Conservation (phyloP, 2,329 filamentous ascomycete genomes). For the Pestalotiopsis fici region DNA sequence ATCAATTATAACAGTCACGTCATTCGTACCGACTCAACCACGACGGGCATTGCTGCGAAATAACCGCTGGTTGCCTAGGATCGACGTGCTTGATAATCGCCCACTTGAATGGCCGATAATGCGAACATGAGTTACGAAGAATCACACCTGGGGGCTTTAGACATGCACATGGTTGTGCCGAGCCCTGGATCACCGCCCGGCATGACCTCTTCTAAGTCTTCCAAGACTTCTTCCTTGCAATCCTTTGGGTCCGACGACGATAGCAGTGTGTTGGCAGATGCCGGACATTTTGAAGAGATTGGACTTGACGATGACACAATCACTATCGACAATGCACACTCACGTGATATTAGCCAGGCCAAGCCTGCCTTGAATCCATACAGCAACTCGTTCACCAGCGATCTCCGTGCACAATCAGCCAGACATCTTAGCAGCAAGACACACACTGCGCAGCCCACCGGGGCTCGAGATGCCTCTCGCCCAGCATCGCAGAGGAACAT, state of each 20-base stretch:
- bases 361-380: slow-evolving; percentile 48
- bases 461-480: slow-evolving; percentile 26
- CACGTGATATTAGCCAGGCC: slow-evolving; percentile 31
- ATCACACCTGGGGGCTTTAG: slow-evolving; percentile 32
- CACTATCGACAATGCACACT: slow-evolving; percentile 31
- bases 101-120: slow-evolving; percentile 15
- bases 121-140: slow-evolving; percentile 42
- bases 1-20: no score
- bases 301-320: slow-evolving; percentile 73
- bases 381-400: slow-evolving; percentile 46
- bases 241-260: slow-evolving; percentile 76
- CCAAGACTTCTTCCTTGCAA: slow-evolving; percentile 85
- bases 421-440: slow-evolving; percentile 28
- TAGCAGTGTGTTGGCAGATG: slow-evolving; percentile 68
- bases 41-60: not conserved
- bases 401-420: slow-evolving; percentile 36
- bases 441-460: slow-evolving; percentile 20
- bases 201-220: slow-evolving; percentile 82
- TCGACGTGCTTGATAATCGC: not conserved
- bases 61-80: not conserved
- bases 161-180: slow-evolving; percentile 35
- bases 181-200: slow-evolving; percentile 72
- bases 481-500: slow-evolving; percentile 34
- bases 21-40: not conserved
- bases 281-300: slow-evolving; percentile 90